Percentiles rank a stretch among this genome's conserved stretches.
phyloP scores from a whole-genome alignment of 441 rosid genomes.

The Aquilaria agallochum region DNA sequence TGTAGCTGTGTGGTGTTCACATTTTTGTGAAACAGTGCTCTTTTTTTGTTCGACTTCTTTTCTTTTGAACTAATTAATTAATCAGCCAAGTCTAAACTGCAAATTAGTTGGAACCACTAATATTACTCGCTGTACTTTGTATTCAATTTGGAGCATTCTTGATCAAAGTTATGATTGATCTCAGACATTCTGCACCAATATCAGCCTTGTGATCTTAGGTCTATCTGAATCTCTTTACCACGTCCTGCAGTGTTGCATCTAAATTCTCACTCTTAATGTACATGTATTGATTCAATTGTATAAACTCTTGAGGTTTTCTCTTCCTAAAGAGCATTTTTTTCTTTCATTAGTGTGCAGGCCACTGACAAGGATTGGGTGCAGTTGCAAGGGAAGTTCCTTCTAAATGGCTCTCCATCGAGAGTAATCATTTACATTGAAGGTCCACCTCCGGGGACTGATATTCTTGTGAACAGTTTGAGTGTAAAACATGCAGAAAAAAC shows the following conservation, averaged over 20 bases:
- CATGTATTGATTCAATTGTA: too few species aligned
- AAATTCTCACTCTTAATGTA: neutral
- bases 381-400: constrained; percentile 74
- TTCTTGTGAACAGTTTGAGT: constrained; percentile 58
- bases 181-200: constrained; percentile 4
- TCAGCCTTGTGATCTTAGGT: neutral
- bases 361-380: constrained; percentile 73
- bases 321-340: neutral
- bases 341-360: constrained; percentile 59
- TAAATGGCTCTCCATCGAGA: constrained; percentile 66
- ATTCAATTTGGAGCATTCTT: too few species aligned
- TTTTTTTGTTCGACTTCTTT: neutral
- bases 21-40: neutral
- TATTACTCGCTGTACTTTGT: too few species aligned
- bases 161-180: neutral
- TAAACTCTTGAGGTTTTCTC: too few species aligned
- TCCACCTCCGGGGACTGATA: constrained; percentile 84
- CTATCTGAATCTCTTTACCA: neutral
- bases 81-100: too few species aligned
- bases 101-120: too few species aligned
- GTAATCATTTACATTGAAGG: constrained; percentile 78
- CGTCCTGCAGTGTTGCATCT: neutral
- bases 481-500: constrained; percentile 71
- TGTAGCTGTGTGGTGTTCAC: neutral
- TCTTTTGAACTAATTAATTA: neutral